Evolutionary conservation across 148 eudicot species (phyloP), one percentile per base, ranked within the genome.

Genomic region (Silene conica): DNA sequence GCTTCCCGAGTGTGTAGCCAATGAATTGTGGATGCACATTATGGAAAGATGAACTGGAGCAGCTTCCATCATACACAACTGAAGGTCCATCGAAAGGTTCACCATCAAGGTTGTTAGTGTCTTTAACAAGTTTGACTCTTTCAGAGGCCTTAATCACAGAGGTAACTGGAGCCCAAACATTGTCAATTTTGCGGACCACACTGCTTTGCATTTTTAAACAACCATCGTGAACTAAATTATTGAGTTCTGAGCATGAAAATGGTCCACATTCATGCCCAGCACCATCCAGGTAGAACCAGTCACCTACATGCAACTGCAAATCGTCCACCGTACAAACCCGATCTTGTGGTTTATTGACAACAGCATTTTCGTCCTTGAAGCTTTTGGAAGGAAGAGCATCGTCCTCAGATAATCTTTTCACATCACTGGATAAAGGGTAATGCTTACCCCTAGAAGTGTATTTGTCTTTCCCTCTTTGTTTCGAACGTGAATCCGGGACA

Each of bases 271-370:
- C 98, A 88, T 85, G 96, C 71, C 98, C 98, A 77, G 87, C 83
- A 72, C 98, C 97, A 86, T 94, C 98, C 76, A 91, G 92, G 74
- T 83, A 94, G 80, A 78, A 92, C 98, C 98, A 94, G 52, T 90
- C 96, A 84, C 98, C 98, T 67, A 85, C 56, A 80, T 91, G 92
- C 81, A 94, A 78, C 65, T 88, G 88, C 63, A 94, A 68, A 73
- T 94, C 96, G 72, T 84, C 79, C 58, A 54, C 80, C 8, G 86
- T 89, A 78, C 86, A 90, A 74, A 94, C 86, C 63, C 82, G 88
- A 66, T 94, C 93, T 77, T 87, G 89, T 26, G 88, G 93, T 46
- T 84, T 80, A 81, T 76, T 78, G 56, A 87, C 69, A 22, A 83
- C 81, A 19, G 76, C 74, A 56, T 73, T 87, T 79, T 79, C 83